These are phyloP conservation scores for Paraphaeosphaeria minitans DNA, from an alignment of 2,329 filamentous ascomycete species.

Conservation along the genomic window DNA sequence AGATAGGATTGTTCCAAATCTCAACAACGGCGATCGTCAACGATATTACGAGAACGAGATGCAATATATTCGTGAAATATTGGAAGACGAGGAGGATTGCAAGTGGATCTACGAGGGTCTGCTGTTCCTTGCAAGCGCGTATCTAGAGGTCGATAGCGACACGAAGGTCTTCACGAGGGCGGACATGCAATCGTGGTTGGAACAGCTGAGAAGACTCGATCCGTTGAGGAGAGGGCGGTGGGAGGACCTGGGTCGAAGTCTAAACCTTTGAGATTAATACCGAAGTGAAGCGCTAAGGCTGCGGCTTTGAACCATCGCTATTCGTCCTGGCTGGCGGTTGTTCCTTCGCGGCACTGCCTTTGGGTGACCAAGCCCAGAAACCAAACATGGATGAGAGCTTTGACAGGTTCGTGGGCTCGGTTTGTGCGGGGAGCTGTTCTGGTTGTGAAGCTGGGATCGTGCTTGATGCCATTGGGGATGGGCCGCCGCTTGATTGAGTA, in stretches of 20 bases:
- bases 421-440: conserved; percentile 14
- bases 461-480: conserved; percentile 21
- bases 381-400: conserved; percentile 33
- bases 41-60: conserved; percentile 73
- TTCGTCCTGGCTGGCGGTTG: conserved; percentile 63
- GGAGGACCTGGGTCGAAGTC: conserved; percentile 66
- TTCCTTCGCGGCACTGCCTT: conserved; percentile 63
- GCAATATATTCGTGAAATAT: conserved; percentile 71
- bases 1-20: conserved; percentile 66
- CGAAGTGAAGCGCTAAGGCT: conserved; percentile 57
- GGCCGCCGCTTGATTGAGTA: conserved; percentile 21
- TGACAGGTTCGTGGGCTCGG: conserved; percentile 15
- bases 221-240: conserved; percentile 76
- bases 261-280: conserved; percentile 44
- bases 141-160: conserved; percentile 54
- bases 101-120: conserved; percentile 93
- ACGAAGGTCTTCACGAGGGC: conserved; percentile 49
- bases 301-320: conserved; percentile 62
- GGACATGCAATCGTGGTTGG: conserved; percentile 61
- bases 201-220: conserved; percentile 71
- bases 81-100: conserved; percentile 69
- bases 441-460: conserved; percentile 17
- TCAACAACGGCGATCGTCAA: conserved; percentile 66
- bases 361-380: conserved; percentile 38
- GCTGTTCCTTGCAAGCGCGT: conserved; percentile 73